Percentiles rank a stretch among this genome's conserved stretches.
These are phyloP conservation scores for Diutina sp. DNA, from an alignment of 1,139 yeast species.

Conservation along the genomic window DNA sequence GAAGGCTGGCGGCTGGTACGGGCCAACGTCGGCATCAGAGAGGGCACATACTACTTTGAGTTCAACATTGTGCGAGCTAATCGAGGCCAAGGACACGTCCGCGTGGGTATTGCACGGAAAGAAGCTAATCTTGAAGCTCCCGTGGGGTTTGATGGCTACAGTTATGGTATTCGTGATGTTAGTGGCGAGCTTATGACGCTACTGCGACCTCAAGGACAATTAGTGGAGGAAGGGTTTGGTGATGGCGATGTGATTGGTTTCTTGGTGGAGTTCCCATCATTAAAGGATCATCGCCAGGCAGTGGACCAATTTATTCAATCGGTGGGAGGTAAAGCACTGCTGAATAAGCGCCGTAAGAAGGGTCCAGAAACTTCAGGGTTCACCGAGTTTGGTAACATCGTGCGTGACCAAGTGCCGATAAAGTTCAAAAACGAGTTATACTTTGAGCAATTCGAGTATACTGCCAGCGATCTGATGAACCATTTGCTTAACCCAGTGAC, in stretches of 20 bases:
- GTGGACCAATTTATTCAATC: not conserved
- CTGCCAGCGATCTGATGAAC: constrained; percentile 64
- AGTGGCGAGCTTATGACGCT: constrained; percentile 71
- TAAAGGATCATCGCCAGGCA: constrained; percentile 23
- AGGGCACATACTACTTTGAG: constrained; percentile 78
- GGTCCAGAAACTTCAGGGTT: constrained; percentile 9
- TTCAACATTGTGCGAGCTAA: constrained; percentile 40
- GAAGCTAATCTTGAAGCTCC: constrained; percentile 93
- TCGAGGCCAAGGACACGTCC: constrained; percentile 41
- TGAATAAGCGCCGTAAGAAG: constrained; percentile 9
- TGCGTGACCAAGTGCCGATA: constrained; percentile 82
- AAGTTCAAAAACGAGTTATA: constrained; percentile 66
- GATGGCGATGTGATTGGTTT: constrained; percentile 81
- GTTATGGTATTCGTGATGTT: constrained; percentile 79
- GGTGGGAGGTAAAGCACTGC: constrained; percentile 4
- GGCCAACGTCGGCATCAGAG: constrained; percentile 62
- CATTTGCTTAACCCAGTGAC: constrained; percentile 64
- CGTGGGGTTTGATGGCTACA: constrained; percentile 89
- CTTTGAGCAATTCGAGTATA: constrained; percentile 81
- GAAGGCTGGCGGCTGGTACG: constrained; percentile 79
- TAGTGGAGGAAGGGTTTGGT: constrained; percentile 36
- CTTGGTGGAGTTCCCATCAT: constrained; percentile 54
- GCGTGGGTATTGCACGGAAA: constrained; percentile 71
- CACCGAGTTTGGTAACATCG: constrained; percentile 22
- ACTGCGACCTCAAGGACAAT: constrained; percentile 49